A percentile compares a stretch with the other conserved stretches of the same genome.
Conservation (phyloP, 345 rosid species). For the Moricandia moricandioides region DNA sequence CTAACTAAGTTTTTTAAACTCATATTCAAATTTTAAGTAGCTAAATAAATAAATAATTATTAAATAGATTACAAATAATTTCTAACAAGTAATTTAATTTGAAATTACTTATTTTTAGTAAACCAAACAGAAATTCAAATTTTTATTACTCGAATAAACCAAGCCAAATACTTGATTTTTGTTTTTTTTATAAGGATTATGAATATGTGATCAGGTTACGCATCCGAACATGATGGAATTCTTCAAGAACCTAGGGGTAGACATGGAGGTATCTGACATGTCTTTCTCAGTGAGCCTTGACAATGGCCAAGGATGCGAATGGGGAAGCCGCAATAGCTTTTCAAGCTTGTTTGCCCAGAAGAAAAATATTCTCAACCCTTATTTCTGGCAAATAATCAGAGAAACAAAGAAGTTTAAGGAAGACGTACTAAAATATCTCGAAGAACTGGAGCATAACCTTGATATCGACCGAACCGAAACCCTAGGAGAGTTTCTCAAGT, state of each 20-base stretch:
- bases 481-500: conserved; percentile 53
- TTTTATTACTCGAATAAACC: too few species aligned
- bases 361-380: conserved; percentile 47
- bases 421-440: conserved; percentile 64
- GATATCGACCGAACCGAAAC: conserved; percentile 56
- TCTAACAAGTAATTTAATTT: too few species aligned
- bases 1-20: too few species aligned
- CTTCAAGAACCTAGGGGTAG: conserved; percentile 66
- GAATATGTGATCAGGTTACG: conserved; percentile 49
- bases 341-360: conserved; percentile 65
- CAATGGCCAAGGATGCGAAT: conserved; percentile 60
- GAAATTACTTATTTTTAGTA: too few species aligned
- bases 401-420: conserved; percentile 56
- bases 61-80: too few species aligned
- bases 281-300: conserved; percentile 77
- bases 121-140: too few species aligned
- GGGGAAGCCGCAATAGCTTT: conserved; percentile 72
- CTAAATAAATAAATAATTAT: too few species aligned
- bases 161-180: neutral
- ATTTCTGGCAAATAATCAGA: conserved; percentile 68
- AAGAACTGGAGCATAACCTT: conserved; percentile 54
- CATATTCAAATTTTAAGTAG: too few species aligned
- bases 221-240: conserved; percentile 82
- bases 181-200: neutral
- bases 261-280: conserved; percentile 69